These are phyloP conservation scores for Penicillium occitanis DNA, from an alignment of 2,329 filamentous ascomycete genomes.

Conservation along the genomic window DNA sequence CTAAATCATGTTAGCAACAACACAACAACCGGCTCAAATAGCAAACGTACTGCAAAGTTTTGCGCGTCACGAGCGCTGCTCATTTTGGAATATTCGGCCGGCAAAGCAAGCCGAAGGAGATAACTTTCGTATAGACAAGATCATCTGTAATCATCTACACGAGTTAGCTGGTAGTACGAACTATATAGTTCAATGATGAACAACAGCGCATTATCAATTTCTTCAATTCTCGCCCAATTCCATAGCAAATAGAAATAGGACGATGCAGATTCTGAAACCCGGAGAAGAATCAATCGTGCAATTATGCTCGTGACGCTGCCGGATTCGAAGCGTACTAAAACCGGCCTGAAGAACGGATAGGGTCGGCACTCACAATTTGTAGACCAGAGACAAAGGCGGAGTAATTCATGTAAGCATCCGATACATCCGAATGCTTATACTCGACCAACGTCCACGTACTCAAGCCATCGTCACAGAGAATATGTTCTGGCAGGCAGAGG, in stretches of 20 bases:
- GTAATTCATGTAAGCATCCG: not conserved
- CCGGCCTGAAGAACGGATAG: not conserved
- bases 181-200: not conserved
- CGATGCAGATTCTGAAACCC: not conserved
- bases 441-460: not conserved
- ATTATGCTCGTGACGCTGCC: not conserved
- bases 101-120: slow-evolving; percentile 16
- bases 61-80: slow-evolving; percentile 43
- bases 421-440: not conserved
- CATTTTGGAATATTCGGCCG: slow-evolving; percentile 30
- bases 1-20: slow-evolving; percentile 25
- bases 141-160: not conserved
- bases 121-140: not conserved
- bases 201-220: not conserved
- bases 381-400: not conserved
- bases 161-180: not conserved
- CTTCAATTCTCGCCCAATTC: not conserved
- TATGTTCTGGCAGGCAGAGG: not conserved
- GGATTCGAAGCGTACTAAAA: not conserved
- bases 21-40: not conserved
- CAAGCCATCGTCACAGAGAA: not conserved
- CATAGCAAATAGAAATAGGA: not conserved
- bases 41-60: slow-evolving; percentile 40
- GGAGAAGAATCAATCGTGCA: not conserved
- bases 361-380: slow-evolving; percentile 1